phyloP scores from a whole-genome alignment of 345 rosid genomes.

The Aurinia saxatilis region DNA sequence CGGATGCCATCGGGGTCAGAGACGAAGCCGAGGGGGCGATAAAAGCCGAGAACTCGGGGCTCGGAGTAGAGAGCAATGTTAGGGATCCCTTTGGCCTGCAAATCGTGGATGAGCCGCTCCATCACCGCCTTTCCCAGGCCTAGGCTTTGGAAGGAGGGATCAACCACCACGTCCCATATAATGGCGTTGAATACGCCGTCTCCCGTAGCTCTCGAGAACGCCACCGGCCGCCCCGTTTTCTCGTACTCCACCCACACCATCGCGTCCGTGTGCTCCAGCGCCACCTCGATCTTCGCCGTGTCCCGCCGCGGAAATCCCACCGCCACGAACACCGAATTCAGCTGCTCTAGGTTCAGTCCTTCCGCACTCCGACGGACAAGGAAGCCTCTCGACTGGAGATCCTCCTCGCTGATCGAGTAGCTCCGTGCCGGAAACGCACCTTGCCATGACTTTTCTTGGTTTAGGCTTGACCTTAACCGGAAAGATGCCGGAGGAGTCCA shows the following conservation, averaged over 20 bases:
- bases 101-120: conserved; percentile 65
- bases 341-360: conserved; percentile 63
- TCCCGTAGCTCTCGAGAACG: conserved; percentile 88
- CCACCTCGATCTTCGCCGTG: conserved; percentile 56
- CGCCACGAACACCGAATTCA: conserved; percentile 67
- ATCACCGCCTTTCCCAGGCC: conserved; percentile 86
- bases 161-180: conserved; percentile 97
- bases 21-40: conserved; percentile 79
- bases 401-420: conserved; percentile 58
- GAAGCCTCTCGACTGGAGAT: conserved; percentile 64
- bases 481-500: conserved; percentile 41
- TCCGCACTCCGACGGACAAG: conserved; percentile 51
- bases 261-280: conserved; percentile 67
- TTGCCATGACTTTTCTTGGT: conserved; percentile 21
- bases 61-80: conserved; percentile 82
- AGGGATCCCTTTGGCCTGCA: conserved; percentile 49
- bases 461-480: conserved; percentile 19
- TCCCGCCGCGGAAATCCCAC: conserved; percentile 93
- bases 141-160: conserved; percentile 71
- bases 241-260: conserved; percentile 60
- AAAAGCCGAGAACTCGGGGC: conserved; percentile 89
- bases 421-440: conserved; percentile 21
- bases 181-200: conserved; percentile 91
- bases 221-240: conserved; percentile 61
- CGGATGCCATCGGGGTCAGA: conserved; percentile 91